phyloP scores from a whole-genome alignment of 2,329 filamentous ascomycete genomes.

The Ambrosiella cleistominuta region DNA sequence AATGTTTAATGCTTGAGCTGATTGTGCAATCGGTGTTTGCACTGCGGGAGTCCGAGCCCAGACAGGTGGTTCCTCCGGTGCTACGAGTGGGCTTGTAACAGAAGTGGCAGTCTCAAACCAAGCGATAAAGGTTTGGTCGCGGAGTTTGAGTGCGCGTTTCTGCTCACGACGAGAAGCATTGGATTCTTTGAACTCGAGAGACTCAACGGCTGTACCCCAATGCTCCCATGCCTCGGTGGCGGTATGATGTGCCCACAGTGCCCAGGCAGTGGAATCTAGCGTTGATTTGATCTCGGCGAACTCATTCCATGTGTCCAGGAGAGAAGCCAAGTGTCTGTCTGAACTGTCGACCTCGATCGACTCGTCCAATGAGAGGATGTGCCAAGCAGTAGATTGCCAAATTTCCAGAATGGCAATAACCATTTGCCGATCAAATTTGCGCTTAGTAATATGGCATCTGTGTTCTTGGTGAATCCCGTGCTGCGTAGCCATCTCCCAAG shows the following conservation, averaged over 20 bases:
- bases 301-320: slow-evolving; percentile 7
- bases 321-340: not conserved
- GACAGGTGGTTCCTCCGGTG: not conserved
- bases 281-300: slow-evolving; percentile 1
- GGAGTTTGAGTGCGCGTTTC: slow-evolving; percentile 7
- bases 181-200: slow-evolving; percentile 12
- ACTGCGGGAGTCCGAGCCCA: slow-evolving; percentile 9
- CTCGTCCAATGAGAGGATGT: not conserved
- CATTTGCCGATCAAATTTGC: slow-evolving; percentile 5
- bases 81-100: not conserved
- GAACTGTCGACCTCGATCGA: slow-evolving; percentile 2
- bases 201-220: slow-evolving; percentile 13
- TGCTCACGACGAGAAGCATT: slow-evolving; percentile 13
- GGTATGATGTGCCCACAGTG: slow-evolving; percentile 8
- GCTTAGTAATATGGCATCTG: slow-evolving; percentile 2
- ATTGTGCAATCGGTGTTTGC: slow-evolving; percentile 1
- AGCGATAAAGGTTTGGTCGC: slow-evolving; percentile 5
- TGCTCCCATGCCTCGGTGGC: slow-evolving; percentile 12
- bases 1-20: not conserved
- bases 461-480: slow-evolving; percentile 1
- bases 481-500: slow-evolving; percentile 6
- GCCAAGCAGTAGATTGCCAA: not conserved
- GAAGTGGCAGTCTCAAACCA: slow-evolving; percentile 8
- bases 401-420: not conserved
- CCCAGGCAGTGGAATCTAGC: slow-evolving; percentile 2